These are phyloP conservation scores for Mortierella sp. DNA, from an alignment of 371 early-diverging fungal genomes.

Conservation along the genomic window DNA sequence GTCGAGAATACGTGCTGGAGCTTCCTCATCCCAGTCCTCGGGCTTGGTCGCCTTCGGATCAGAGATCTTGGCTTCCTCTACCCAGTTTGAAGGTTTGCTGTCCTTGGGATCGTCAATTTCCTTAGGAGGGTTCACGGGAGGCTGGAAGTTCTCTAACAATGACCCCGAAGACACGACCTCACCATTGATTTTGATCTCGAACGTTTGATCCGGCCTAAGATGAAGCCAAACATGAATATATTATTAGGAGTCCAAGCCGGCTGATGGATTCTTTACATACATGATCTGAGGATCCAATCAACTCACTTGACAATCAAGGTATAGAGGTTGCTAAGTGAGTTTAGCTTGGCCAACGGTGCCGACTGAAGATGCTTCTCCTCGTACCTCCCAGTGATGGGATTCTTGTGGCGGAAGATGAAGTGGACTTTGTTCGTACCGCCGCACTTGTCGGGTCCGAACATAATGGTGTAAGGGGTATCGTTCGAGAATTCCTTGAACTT, in stretches of 20 bases:
- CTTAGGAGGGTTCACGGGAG: slow-evolving; percentile 86
- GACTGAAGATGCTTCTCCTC: slow-evolving; percentile 67
- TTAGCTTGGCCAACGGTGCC: slow-evolving; percentile 74
- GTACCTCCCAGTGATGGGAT: slow-evolving; percentile 83
- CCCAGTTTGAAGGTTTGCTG: slow-evolving; percentile 95
- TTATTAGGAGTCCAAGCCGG: too few relatives aligned
- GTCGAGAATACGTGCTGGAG: slow-evolving; percentile 74
- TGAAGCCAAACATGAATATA: too few relatives aligned
- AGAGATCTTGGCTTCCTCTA: slow-evolving; percentile 88
- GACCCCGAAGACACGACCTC: slow-evolving; percentile 77
- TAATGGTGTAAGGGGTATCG: slow-evolving; percentile 78
- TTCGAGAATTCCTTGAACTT: slow-evolving; percentile 63
- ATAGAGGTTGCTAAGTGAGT: slow-evolving; percentile 85
- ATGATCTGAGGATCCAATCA: too few relatives aligned
- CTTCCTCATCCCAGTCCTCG: slow-evolving; percentile 88
- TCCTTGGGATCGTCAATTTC: slow-evolving; percentile 93
- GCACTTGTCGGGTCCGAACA: slow-evolving; percentile 97
- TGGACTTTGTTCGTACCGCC: slow-evolving; percentile 95
- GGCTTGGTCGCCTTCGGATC: slow-evolving; percentile 92
- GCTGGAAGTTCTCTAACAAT: slow-evolving; percentile 87
- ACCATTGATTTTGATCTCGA: slow-evolving; percentile 86
- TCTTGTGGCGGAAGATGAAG: slow-evolving; percentile 95
- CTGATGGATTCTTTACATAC: too few relatives aligned
- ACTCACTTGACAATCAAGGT: slow-evolving; percentile 84
- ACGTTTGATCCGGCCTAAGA: slow-evolving; percentile 84